phyloP scores from a whole-genome alignment of 192 early-diverging fungal species.

The Coemansia sp. region DNA sequence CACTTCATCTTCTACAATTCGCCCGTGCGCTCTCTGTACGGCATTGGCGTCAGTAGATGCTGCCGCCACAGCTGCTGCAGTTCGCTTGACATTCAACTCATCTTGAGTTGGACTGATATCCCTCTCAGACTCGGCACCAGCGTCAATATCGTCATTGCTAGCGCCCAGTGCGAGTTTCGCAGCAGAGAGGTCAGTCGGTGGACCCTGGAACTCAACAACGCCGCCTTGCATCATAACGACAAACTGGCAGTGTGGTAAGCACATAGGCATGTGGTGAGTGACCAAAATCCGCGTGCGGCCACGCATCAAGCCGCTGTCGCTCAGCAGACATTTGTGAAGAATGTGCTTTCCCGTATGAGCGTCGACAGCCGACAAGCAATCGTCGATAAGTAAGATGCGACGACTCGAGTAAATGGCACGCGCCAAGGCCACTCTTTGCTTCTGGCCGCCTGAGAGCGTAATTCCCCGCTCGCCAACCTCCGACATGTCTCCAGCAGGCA shows the following conservation, averaged over 20 bases:
- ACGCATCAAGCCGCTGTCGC: conserved; percentile 56
- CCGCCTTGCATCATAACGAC: conserved; percentile 66
- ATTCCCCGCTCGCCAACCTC: conserved; percentile 89
- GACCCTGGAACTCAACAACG: conserved; percentile 22
- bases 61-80: not conserved
- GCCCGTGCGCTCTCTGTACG: conserved; percentile 42
- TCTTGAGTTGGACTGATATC: conserved; percentile 25
- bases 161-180: too few species aligned
- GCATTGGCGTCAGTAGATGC: conserved; percentile 10
- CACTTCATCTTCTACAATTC: conserved; percentile 79
- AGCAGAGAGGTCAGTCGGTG: conserved; percentile 7
- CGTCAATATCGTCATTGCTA: not conserved
- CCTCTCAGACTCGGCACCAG: conserved; percentile 3
- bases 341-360: conserved; percentile 87
- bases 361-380: conserved; percentile 91
- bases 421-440: conserved; percentile 82
- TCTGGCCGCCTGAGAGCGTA: conserved; percentile 84
- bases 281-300: conserved; percentile 81
- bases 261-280: conserved; percentile 78
- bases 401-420: conserved; percentile 74
- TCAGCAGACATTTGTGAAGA: conserved; percentile 71
- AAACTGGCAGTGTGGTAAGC: conserved; percentile 56
- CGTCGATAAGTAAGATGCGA: conserved; percentile 70
- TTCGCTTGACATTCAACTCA: conserved; percentile 6
- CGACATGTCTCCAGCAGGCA: conserved; percentile 83